Evolutionary conservation across 2,329 filamentous ascomycete genomes (phyloP).

Genomic region (Xylariaceae sp.): DNA sequence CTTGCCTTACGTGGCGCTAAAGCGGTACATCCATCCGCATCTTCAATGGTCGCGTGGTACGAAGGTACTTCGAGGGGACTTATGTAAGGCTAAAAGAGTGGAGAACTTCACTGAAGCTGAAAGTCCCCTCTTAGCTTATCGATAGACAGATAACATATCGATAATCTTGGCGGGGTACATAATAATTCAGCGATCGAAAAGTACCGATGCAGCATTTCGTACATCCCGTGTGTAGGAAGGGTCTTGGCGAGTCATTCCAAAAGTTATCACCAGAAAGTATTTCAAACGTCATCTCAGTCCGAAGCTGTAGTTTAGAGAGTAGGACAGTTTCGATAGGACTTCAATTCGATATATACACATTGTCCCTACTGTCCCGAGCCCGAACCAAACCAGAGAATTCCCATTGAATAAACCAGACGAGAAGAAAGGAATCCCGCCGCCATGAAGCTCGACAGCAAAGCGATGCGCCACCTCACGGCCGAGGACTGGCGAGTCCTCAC

Average conservation of each 20-base stretch:
- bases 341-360: no score
- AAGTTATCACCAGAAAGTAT: not conserved
- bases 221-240: not conserved
- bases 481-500: conserved; percentile 96
- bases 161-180: conserved; percentile 20
- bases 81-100: no score
- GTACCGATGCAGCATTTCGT: not conserved
- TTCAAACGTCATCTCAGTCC: no score
- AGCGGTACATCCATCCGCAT: no score
- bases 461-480: conserved; percentile 81
- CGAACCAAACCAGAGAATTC: not conserved
- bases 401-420: not conserved
- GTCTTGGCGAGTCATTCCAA: not conserved
- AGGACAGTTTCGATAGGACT: not conserved
- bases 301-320: not conserved
- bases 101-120: no score
- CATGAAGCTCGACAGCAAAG: conserved; percentile 95
- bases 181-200: not conserved
- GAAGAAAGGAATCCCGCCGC: conserved; percentile 15
- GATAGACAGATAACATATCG: conserved; percentile 9
- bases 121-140: not conserved
- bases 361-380: not conserved
- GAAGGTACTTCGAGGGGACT: no score
- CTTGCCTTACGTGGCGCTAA: no score
- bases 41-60: no score